A percentile compares a stretch with the other conserved stretches of the same genome.
These are phyloP conservation scores for Lanmaoa pseudosensibilis DNA, from an alignment of 768 basidiomycete genomes.

Conservation along the genomic window DNA sequence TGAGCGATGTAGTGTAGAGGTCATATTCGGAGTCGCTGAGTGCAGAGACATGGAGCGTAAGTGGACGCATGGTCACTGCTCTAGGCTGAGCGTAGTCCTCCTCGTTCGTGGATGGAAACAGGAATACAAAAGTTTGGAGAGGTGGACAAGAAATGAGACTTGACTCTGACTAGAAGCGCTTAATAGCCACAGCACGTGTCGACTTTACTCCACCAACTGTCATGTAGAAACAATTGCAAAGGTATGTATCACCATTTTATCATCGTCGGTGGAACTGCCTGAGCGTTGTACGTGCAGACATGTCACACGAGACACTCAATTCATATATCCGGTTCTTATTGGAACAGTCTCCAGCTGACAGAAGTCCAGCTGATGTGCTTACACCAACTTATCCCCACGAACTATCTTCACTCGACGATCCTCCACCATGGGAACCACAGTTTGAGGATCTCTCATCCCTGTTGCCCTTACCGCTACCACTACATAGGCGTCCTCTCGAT, in stretches of 20 bases:
- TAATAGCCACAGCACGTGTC: conserved; percentile 13
- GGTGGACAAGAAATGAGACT: background rate
- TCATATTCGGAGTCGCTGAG: conserved; percentile 72
- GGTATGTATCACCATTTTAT: background rate
- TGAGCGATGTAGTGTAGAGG: conserved; percentile 61
- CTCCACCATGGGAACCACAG: conserved; percentile 31
- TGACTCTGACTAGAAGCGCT: background rate
- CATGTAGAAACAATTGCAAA: background rate
- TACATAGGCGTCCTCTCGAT: conserved; percentile 26
- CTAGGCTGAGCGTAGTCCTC: background rate
- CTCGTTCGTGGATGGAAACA: background rate
- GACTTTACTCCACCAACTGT: background rate
- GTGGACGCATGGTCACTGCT: conserved; percentile 50
- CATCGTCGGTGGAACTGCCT: background rate
- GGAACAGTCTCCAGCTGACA: background rate
- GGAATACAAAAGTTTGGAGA: background rate
- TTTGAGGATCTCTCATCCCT: conserved; percentile 24
- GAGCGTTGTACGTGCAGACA: conserved; percentile 1
- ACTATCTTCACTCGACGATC: conserved; percentile 1
- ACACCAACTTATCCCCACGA: background rate
- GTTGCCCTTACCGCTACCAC: background rate
- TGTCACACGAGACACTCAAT: background rate
- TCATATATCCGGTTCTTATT: background rate
- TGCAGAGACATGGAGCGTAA: conserved; percentile 72
- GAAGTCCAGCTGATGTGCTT: background rate